Base-by-base conservation (phyloP, 1,139 yeast genomes). In the Candida gigantensis region DNA sequence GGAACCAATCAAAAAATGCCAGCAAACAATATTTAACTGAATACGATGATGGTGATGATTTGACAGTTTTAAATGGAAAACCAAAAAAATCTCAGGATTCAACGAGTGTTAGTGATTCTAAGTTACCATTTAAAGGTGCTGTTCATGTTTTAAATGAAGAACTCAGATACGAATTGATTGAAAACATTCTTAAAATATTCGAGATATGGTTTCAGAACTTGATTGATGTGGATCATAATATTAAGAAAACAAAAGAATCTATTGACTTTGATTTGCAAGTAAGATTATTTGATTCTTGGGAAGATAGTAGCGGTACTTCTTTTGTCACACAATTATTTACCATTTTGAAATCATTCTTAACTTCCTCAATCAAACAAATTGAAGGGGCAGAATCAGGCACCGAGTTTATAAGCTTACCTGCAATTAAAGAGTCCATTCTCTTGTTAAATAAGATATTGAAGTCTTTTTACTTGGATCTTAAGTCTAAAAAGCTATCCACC, bases 31-130 rank as follows among this genome's bases (percentile, higher is more conserved):
- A 28, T 3, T 24, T 40, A 21, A 21, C 20, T 6, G 46, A 36
- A 11, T 44, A 39, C 25, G 52, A 51, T 14, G 62, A 58, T 26
- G 63, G 62, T 24, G 67, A 58, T 17, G 68, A 62, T 42, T 57
- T 63, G 21, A 62, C 68, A 17, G 52, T 53, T 5, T 46, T 53
- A 37, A 47, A 43, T 34, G 56, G 54, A 11, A 18, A 11, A 18
- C 8, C 26, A 6, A 23, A 29, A 10, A 17, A 25, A 11, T 17
- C 33, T 9, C 17, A 24, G 12, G 27, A 11, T 12, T 14, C 30
- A 18, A 14, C 23, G 17, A 20, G 15, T 15, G n/a, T n/a, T n/a
- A n/a, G n/a, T n/a, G n/a, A n/a, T n/a, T n/a, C n/a, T n/a, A n/a
- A n/a, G n/a, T 9, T 14, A 12, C 21, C 18, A 18, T 30, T 24